Percentiles rank a stretch among this genome's conserved stretches.
These are phyloP conservation scores for Ascobolus immersus DNA, from an alignment of 495 filamentous ascomycete genomes.

Conservation along the genomic window DNA sequence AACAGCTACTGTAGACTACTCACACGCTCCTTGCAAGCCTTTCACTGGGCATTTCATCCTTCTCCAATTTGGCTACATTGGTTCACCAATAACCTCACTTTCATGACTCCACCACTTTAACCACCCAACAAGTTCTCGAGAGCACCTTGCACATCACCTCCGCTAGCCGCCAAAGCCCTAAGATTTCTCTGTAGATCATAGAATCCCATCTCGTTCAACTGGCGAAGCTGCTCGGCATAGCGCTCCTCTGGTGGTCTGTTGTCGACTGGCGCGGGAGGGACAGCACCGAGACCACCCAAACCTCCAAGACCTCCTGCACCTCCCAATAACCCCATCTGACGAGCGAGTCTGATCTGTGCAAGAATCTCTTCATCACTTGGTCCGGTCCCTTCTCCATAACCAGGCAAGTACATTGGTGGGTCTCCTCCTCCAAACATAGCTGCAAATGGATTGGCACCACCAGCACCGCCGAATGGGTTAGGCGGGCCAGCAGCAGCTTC, in stretches of 20 bases:
- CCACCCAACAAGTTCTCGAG: constrained; percentile 45
- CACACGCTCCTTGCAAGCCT: no score
- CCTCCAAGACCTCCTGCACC: constrained; percentile 14
- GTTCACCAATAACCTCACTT: no score
- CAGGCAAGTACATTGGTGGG: no score
- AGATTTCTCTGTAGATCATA: constrained; percentile 90
- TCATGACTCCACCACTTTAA: no score
- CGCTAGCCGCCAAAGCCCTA: constrained; percentile 60
- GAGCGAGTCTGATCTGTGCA: no score
- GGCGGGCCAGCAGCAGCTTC: constrained; percentile 13
- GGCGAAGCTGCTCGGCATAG: constrained; percentile 69
- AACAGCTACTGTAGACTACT: no score
- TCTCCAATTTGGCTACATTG: no score
- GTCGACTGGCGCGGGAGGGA: constrained; percentile 34
- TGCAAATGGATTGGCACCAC: constrained; percentile 43
- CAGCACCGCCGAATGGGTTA: constrained; percentile 22
- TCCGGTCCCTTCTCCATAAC: no score
- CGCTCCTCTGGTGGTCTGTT: constrained; percentile 78
- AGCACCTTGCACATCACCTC: constrained; percentile 86
- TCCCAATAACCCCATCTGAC: no score
- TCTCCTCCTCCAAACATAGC: constrained; percentile 39
- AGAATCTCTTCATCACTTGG: no score
- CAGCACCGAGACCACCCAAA: constrained; percentile 16
- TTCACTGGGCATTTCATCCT: no score
- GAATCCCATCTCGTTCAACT: constrained; percentile 98